Evolutionary conservation across 106 monocot species (phyloP).

Genomic region (Acorus calamus): DNA sequence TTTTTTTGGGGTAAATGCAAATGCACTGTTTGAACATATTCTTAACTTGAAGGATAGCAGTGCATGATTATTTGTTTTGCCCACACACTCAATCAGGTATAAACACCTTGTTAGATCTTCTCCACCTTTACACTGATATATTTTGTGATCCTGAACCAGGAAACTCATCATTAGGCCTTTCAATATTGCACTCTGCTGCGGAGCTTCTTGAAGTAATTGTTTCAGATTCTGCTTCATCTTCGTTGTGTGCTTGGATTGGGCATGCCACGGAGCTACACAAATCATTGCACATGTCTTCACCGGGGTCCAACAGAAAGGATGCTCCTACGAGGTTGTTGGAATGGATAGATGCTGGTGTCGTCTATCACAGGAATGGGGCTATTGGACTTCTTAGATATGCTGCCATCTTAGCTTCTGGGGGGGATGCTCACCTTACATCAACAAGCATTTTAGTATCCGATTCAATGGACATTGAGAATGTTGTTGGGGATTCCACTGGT

Average conservation of each 20-base stretch:
- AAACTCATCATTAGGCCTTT: slow-evolving; percentile 53
- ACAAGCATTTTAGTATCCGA: slow-evolving; percentile 78
- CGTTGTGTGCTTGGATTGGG: slow-evolving; percentile 79
- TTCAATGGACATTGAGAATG: slow-evolving; percentile 84
- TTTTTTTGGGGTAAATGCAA: no score
- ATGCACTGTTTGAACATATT: neutral
- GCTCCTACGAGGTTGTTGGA: slow-evolving; percentile 90
- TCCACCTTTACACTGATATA: no score
- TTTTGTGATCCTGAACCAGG: slow-evolving; percentile 20
- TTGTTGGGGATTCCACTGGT: slow-evolving; percentile 53
- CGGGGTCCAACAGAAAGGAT: slow-evolving; percentile 90
- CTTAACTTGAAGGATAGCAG: no score
- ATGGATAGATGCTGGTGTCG: slow-evolving; percentile 97
- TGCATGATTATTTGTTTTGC: no score
- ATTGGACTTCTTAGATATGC: slow-evolving; percentile 89
- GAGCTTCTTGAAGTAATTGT: slow-evolving; percentile 95
- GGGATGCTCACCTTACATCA: slow-evolving; percentile 88
- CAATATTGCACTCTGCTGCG: slow-evolving; percentile 74
- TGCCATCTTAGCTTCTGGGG: slow-evolving; percentile 93
- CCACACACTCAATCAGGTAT: no score
- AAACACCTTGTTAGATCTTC: no score
- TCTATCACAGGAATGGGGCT: slow-evolving; percentile 88
- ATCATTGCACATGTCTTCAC: slow-evolving; percentile 82
- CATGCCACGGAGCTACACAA: slow-evolving; percentile 87
- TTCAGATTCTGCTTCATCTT: slow-evolving; percentile 72